Evolutionary conservation across 768 basidiomycete genomes (phyloP), one percentile per base, ranked within the genome.

Genomic region (Russula abietina): DNA sequence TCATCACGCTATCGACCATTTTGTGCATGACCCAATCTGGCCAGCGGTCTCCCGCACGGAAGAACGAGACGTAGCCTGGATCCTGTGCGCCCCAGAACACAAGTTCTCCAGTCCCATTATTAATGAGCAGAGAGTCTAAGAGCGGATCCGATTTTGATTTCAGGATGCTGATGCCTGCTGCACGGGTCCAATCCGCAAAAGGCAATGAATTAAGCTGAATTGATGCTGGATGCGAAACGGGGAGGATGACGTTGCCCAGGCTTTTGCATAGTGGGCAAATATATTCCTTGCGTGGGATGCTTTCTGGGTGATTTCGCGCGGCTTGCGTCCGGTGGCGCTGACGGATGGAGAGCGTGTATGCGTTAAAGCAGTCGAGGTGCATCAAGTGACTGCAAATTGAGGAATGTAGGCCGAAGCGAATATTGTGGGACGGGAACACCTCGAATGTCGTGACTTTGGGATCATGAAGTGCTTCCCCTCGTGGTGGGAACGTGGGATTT

Each of bases 211-310:
- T 89, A 57, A 85, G 79, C 3, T 71, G 71, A 26, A 79, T 72
- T 39, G 76, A 80, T n/a, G 67, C 67, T 12, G 85, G 78, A 14
- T 78, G 77, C 5, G 82, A 78, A 19, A 95, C 86, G 0, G 97
- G 97, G 0, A 99, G 80, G 46, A 99, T 87, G 33, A 93, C 85
- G 73, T 99, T 99, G 3, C 96, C 94, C 7, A 98, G 78, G 68
- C 91, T 93, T 75, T 98, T 98, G 79, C 97, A 99, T 4, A 99
- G 77, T 1, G 97, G 97, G 69, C 97, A 99, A 52, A 98, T 90
- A 75, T 88, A 98, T 70, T 99, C 97, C 68, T 89, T 89, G 45
- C 97, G 82, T 17, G 89, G 85, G n/a, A 94, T 92, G 69, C 86
- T 89, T 72, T 98, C 96, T 0, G 97, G 95, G 70, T 97, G 96